Evolutionary conservation across 805 yeast genomes (phyloP).

Genomic region (Yamadazyma olivae): DNA sequence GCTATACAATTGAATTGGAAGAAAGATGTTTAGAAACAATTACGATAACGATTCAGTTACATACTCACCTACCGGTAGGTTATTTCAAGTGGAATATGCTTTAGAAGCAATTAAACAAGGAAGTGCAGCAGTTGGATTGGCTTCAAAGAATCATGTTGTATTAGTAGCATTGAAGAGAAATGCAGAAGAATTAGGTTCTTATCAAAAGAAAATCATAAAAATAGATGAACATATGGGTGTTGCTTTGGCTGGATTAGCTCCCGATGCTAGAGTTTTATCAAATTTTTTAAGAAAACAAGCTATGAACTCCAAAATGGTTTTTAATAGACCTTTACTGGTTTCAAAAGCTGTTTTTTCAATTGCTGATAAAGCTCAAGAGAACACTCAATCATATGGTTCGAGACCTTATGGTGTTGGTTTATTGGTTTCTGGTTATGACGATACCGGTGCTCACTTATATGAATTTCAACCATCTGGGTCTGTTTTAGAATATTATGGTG

Average conservation of each 20-base stretch:
- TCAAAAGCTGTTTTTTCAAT: slow-evolving; percentile 79
- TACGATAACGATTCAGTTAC: slow-evolving; percentile 99
- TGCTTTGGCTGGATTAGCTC: slow-evolving; percentile 96
- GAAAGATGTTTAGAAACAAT: slow-evolving; percentile 81
- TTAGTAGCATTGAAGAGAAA: slow-evolving; percentile 91
- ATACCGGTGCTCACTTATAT: slow-evolving; percentile 87
- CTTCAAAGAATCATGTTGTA: slow-evolving; percentile 83
- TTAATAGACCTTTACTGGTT: slow-evolving; percentile 79
- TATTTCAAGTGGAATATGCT: slow-evolving; percentile 87
- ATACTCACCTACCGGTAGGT: slow-evolving; percentile 91
- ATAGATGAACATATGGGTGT: slow-evolving; percentile 93
- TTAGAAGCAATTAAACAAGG: slow-evolving; percentile 97
- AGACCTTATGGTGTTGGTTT: slow-evolving; percentile 99
- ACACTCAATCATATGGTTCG: slow-evolving; percentile 93
- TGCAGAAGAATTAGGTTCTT: slow-evolving; percentile 96
- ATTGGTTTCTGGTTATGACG: slow-evolving; percentile 86
- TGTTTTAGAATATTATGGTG: slow-evolving; percentile 84
- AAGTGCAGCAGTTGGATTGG: slow-evolving; percentile 92
- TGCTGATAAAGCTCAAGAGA: slow-evolving; percentile 95
- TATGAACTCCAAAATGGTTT: slow-evolving; percentile 80
- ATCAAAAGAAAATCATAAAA: slow-evolving; percentile 89
- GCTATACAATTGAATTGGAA: background rate
- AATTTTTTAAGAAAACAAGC: slow-evolving; percentile 90
- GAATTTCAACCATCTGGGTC: slow-evolving; percentile 98
- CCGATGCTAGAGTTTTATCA: slow-evolving; percentile 93